Conservation (phyloP, 257 asterid species). For the Lycium barbarum region DNA sequence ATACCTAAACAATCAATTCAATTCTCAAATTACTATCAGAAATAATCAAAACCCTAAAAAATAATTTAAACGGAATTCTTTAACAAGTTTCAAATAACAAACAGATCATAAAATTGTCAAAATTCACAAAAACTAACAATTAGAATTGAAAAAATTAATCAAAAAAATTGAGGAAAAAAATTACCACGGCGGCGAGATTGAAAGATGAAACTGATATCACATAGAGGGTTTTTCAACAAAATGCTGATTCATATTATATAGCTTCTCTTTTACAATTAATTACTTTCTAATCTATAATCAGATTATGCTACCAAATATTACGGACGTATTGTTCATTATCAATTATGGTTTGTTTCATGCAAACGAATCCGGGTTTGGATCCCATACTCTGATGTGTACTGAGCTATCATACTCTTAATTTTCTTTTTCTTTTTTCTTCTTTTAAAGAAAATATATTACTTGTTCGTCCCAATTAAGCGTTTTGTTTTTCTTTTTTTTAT, state of each 20-base stretch:
- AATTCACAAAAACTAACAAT: not conserved
- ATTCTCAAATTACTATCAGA: not conserved
- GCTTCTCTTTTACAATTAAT: not conserved
- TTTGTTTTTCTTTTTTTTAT: too few species aligned
- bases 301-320: not conserved
- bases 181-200: too few species aligned
- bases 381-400: not conserved
- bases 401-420: too few species aligned
- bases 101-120: not conserved
- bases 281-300: not conserved
- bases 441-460: too few species aligned
- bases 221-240: not conserved
- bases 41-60: not conserved
- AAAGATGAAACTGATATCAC: too few species aligned
- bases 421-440: too few species aligned
- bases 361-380: conserved; percentile 9
- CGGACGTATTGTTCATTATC: conserved; percentile 21
- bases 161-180: not conserved
- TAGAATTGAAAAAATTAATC: not conserved
- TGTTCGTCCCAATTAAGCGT: too few species aligned
- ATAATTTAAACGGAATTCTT: not conserved
- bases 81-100: not conserved
- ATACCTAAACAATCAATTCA: conserved; percentile 12
- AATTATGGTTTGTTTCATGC: conserved; percentile 19
- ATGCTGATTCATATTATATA: not conserved